A percentile compares a stretch with the other conserved stretches of the same genome.
phyloP scores from a whole-genome alignment of 805 yeast species.

The Priceomyces castillae region DNA sequence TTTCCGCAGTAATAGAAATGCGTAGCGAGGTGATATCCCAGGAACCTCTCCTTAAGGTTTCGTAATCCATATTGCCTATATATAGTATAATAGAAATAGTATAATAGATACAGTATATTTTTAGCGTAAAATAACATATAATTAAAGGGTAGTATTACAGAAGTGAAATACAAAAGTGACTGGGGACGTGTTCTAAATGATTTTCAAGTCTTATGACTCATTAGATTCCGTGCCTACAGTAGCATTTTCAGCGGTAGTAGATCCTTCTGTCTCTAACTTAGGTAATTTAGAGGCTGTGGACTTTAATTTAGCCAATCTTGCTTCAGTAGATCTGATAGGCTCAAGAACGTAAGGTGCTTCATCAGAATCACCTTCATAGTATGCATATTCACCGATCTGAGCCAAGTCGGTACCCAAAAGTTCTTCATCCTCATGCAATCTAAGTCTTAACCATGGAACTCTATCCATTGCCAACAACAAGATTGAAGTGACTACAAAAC shows the following conservation, averaged over 20 bases:
- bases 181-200: background rate
- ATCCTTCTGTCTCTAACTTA: slow-evolving; percentile 13
- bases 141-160: background rate
- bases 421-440: slow-evolving; percentile 86
- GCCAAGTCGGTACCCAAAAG: slow-evolving; percentile 83
- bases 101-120: no score
- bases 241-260: slow-evolving; percentile 17
- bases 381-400: slow-evolving; percentile 89
- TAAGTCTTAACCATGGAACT: slow-evolving; percentile 76
- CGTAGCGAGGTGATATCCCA: background rate
- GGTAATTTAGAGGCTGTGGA: slow-evolving; percentile 3
- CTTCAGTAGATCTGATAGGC: slow-evolving; percentile 65
- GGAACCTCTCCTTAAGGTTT: background rate
- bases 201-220: no score
- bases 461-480: slow-evolving; percentile 65
- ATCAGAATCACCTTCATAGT: slow-evolving; percentile 30
- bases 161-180: background rate
- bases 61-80: background rate
- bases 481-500: slow-evolving; percentile 69
- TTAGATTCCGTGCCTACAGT: background rate
- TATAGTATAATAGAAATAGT: background rate
- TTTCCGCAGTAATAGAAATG: background rate
- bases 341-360: slow-evolving; percentile 61
- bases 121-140: background rate
- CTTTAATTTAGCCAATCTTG: slow-evolving; percentile 34